These are phyloP conservation scores for Diaporthe batatas DNA, from an alignment of 2,329 filamentous ascomycete genomes.

Conservation along the genomic window DNA sequence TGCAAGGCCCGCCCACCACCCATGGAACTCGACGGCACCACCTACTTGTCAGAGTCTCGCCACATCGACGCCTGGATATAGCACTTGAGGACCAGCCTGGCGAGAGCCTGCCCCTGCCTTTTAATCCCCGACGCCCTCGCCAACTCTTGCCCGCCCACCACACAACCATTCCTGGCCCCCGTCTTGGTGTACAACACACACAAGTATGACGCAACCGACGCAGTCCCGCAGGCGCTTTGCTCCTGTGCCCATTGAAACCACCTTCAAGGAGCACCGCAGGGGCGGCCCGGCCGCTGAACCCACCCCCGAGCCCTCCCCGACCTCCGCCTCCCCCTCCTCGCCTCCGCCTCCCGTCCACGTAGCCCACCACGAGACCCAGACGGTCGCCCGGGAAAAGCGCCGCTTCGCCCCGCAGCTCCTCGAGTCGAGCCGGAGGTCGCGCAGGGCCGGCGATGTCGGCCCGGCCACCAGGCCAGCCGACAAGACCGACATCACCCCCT, in stretches of 20 bases:
- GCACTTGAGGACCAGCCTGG: slow-evolving; percentile 4
- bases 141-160: background rate
- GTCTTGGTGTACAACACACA: slow-evolving; percentile 12
- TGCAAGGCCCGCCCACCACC: background rate
- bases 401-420: slow-evolving; percentile 84
- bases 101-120: slow-evolving; percentile 8
- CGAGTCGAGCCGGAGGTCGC: slow-evolving; percentile 80
- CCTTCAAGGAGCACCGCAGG: slow-evolving; percentile 70
- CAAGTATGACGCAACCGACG: slow-evolving; percentile 54
- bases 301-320: slow-evolving; percentile 70
- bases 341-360: slow-evolving; percentile 45
- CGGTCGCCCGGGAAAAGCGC: slow-evolving; percentile 52
- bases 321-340: slow-evolving; percentile 55
- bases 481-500: slow-evolving; percentile 79
- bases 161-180: background rate
- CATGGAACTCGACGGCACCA: slow-evolving; percentile 12
- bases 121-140: background rate
- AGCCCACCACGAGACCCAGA: slow-evolving; percentile 37
- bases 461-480: slow-evolving; percentile 74
- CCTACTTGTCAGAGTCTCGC: slow-evolving; percentile 25
- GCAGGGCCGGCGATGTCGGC: slow-evolving; percentile 73
- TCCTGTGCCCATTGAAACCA: slow-evolving; percentile 80
- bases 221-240: slow-evolving; percentile 71
- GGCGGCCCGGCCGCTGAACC: slow-evolving; percentile 59
- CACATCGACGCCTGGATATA: slow-evolving; percentile 28